Evolutionary conservation across 2,329 filamentous ascomycete genomes (phyloP).

Genomic region (Scolecobasidium constrictum): DNA sequence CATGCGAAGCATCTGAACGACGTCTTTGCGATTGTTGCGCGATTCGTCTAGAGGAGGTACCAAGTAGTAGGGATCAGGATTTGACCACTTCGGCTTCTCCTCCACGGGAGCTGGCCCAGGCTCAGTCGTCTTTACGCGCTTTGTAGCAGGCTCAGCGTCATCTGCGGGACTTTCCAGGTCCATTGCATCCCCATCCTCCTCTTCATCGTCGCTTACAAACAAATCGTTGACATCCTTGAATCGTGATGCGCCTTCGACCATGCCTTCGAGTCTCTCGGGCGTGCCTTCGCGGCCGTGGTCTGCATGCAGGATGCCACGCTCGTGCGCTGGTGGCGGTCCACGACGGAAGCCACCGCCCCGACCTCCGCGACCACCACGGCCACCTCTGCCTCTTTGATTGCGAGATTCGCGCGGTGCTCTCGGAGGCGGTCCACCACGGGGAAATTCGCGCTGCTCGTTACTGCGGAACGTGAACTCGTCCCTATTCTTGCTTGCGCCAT

Average conservation of each 20-base stretch:
- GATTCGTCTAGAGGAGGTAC: constrained; percentile 69
- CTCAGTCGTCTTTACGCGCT: constrained; percentile 11
- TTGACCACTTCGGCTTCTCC: constrained; percentile 72
- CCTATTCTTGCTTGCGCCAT: not conserved
- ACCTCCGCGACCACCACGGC: not conserved
- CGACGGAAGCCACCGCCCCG: constrained; percentile 2
- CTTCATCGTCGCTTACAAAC: constrained; percentile 20
- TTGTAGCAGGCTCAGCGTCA: constrained; percentile 2
- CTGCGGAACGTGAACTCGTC: constrained; percentile 25
- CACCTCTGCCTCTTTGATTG: constrained; percentile 7
- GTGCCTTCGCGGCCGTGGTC: constrained; percentile 28
- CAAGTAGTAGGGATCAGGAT: constrained; percentile 86
- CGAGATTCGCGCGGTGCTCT: constrained; percentile 10
- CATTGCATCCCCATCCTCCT: constrained; percentile 13
- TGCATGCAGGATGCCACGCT: constrained; percentile 33
- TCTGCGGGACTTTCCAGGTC: constrained; percentile 2
- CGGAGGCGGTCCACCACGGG: constrained; percentile 16
- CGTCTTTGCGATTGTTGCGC: constrained; percentile 67
- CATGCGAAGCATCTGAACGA: constrained; percentile 86
- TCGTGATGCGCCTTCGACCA: constrained; percentile 27
- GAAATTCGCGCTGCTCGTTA: constrained; percentile 19
- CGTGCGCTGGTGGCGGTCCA: constrained; percentile 25
- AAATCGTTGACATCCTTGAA: constrained; percentile 30
- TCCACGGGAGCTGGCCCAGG: constrained; percentile 17
- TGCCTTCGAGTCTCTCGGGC: constrained; percentile 34